phyloP scores from a whole-genome alignment of 768 basidiomycete genomes.

The Boletus sp. region DNA sequence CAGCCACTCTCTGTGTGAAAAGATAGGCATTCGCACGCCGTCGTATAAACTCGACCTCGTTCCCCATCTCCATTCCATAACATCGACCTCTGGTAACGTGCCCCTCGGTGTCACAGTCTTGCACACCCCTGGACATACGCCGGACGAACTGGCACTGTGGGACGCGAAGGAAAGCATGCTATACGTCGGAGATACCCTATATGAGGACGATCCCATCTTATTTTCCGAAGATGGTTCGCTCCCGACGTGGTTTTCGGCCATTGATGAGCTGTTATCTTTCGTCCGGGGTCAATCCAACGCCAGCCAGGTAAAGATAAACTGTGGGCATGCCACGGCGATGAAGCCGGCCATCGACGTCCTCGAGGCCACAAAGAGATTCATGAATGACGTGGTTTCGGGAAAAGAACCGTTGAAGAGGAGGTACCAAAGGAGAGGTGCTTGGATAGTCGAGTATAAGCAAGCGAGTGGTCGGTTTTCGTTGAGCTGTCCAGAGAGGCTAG shows the following conservation, averaged over 20 bases:
- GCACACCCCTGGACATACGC: constrained; percentile 59
- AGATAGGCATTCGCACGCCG: constrained; percentile 41
- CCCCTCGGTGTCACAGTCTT: constrained; percentile 42
- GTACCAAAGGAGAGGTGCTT: constrained; percentile 35
- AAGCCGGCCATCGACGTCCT: constrained; percentile 49
- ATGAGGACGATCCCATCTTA: constrained; percentile 54
- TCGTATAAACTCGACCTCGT: constrained; percentile 48
- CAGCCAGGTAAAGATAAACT: constrained; percentile 41
- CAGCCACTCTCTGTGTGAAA: constrained; percentile 45
- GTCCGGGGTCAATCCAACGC: constrained; percentile 31
- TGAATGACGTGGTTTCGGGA: constrained; percentile 46
- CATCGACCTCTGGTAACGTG: constrained; percentile 11
- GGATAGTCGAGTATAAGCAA: constrained; percentile 45
- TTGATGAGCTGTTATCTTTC: constrained; percentile 44
- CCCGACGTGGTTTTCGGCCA: constrained; percentile 44
- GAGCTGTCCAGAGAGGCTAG: constrained; percentile 48
- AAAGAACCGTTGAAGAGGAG: constrained; percentile 36
- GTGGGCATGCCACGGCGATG: constrained; percentile 47
- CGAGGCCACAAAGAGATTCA: constrained; percentile 40
- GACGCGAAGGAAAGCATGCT: constrained; percentile 49
- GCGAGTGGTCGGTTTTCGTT: constrained; percentile 42
- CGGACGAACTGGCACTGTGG: constrained; percentile 57
- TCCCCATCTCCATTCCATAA: constrained; percentile 39
- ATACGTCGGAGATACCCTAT: constrained; percentile 57
- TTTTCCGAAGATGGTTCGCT: constrained; percentile 57